Percentiles rank a stretch among this genome's conserved stretches.
Conservation (phyloP, 148 eudicot species). For the Heliosperma pusillum region DNA sequence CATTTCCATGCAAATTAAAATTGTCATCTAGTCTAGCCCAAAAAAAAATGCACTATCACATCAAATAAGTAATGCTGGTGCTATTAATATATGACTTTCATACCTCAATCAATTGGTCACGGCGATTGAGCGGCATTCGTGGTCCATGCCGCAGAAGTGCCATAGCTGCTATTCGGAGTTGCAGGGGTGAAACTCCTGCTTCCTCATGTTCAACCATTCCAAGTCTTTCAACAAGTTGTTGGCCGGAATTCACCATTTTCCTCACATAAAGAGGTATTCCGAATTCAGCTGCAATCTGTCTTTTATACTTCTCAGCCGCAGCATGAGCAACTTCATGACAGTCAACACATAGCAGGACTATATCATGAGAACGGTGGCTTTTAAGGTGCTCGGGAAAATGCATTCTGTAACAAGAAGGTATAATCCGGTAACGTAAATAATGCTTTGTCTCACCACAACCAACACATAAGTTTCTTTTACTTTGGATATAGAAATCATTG, state of each 20-base stretch:
- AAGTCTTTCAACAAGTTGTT: constrained; percentile 40
- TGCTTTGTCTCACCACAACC: constrained; percentile 94
- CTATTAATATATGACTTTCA: not conserved
- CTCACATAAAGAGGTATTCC: constrained; percentile 82
- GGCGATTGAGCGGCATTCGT: constrained; percentile 80
- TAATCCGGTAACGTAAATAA: constrained; percentile 88
- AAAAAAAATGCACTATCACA: not conserved
- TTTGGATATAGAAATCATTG: constrained; percentile 84
- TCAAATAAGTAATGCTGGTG: not conserved
- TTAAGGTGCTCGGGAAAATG: constrained; percentile 98
- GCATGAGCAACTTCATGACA: constrained; percentile 98
- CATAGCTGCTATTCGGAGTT: constrained; percentile 86
- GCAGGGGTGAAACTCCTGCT: constrained; percentile 79
- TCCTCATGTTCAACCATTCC: constrained; percentile 38
- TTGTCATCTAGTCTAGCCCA: not conserved
- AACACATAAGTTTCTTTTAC: constrained; percentile 96
- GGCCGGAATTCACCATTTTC: constrained; percentile 56
- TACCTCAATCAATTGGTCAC: constrained; percentile 80
- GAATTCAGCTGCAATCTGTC: constrained; percentile 65
- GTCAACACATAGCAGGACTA: constrained; percentile 93
- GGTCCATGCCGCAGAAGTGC: constrained; percentile 90
- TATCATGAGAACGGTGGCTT: constrained; percentile 98
- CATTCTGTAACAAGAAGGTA: constrained; percentile 96
- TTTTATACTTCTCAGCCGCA: constrained; percentile 89
- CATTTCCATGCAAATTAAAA: not conserved